Percentiles rank a stretch among this genome's conserved stretches.
Conservation (phyloP, 345 rosid species). For the Mercurialis annua region DNA sequence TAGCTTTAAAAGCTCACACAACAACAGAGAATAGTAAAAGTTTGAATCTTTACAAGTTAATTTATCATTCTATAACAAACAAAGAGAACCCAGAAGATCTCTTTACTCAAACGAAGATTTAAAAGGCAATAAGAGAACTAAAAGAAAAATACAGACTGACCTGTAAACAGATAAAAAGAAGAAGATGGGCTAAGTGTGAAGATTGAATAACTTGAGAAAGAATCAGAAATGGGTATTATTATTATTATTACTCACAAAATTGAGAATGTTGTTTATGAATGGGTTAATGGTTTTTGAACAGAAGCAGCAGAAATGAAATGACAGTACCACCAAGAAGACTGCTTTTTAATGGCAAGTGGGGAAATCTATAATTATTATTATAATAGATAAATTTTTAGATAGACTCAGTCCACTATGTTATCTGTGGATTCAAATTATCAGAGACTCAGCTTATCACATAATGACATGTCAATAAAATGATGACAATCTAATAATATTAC, state of each 20-base stretch:
- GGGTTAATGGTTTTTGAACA: constrained; percentile 10
- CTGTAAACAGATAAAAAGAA: constrained; percentile 6
- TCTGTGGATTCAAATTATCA: too few species aligned
- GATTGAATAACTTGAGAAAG: neutral
- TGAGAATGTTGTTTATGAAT: neutral
- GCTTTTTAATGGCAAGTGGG: constrained; percentile 5
- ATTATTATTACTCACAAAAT: neutral
- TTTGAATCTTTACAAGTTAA: neutral
- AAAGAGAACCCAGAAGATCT: constrained; percentile 16
- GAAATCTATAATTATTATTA: too few species aligned
- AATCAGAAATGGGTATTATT: neutral
- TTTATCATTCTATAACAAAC: neutral
- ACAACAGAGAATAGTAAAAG: neutral
- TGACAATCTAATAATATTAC: too few species aligned
- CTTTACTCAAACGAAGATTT: neutral
- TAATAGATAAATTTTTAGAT: too few species aligned
- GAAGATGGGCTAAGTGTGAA: neutral
- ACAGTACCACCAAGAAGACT: neutral
- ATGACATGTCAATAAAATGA: too few species aligned
- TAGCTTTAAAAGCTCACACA: neutral
- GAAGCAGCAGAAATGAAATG: neutral
- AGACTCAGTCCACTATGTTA: too few species aligned
- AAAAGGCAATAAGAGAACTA: neutral
- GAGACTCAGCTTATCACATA: too few species aligned
- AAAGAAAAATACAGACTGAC: constrained; percentile 15